phyloP scores from a whole-genome alignment of 2,329 filamentous ascomycete genomes.

The Venturia effusa region DNA sequence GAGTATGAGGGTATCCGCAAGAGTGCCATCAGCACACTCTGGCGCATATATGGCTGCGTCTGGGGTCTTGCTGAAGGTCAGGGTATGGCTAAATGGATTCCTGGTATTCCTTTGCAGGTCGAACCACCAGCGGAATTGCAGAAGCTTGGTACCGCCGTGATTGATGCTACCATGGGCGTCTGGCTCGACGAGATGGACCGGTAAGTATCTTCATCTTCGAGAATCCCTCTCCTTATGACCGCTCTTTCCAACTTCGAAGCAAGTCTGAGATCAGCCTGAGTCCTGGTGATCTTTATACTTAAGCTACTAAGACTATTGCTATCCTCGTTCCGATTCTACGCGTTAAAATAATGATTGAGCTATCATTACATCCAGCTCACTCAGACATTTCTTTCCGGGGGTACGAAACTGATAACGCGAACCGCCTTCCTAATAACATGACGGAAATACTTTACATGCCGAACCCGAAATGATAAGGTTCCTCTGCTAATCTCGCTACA shows the following conservation, averaged over 20 bases:
- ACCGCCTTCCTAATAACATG: slow-evolving; percentile 41
- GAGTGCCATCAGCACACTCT: slow-evolving; percentile 80
- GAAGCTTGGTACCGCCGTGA: slow-evolving; percentile 77
- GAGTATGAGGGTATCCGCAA: slow-evolving; percentile 89
- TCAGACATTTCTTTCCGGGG: slow-evolving; percentile 67
- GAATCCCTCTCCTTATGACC: neutral
- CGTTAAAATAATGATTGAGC: slow-evolving; percentile 65
- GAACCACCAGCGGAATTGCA: slow-evolving; percentile 68
- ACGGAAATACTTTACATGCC: slow-evolving; percentile 4
- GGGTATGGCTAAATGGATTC: slow-evolving; percentile 71
- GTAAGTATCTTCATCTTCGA: slow-evolving; percentile 51
- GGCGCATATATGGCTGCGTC: slow-evolving; percentile 85
- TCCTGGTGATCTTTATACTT: neutral
- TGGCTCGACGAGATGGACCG: slow-evolving; percentile 89
- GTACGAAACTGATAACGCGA: slow-evolving; percentile 86
- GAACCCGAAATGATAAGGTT: neutral
- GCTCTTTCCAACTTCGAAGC: neutral
- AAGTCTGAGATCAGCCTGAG: neutral
- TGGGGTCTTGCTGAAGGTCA: slow-evolving; percentile 79
- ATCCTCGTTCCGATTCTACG: neutral
- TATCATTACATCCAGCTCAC: slow-evolving; percentile 99
- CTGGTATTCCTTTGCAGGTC: slow-evolving; percentile 73
- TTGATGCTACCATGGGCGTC: slow-evolving; percentile 70
- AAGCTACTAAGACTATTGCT: neutral
- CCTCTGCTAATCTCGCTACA: slow-evolving; percentile 27